These are phyloP conservation scores for Chenopodium formosanum DNA, from an alignment of 148 eudicot genomes.

Conservation along the genomic window DNA sequence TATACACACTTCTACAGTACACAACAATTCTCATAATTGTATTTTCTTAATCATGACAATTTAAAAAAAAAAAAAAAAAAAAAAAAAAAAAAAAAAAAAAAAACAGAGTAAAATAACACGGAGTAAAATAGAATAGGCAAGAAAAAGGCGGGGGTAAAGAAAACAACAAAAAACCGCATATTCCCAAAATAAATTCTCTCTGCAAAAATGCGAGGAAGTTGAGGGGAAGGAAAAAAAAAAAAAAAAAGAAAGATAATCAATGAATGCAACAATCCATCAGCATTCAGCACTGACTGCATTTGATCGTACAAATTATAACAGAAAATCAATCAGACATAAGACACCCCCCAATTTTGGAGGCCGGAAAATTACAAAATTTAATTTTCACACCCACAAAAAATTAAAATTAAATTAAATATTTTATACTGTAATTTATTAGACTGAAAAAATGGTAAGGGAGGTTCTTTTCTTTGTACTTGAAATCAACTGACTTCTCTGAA, in stretches of 20 bases:
- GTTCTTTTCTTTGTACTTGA: neutral
- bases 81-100: too few species aligned
- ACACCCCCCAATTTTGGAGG: slow-evolving; percentile 8
- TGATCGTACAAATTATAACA: neutral
- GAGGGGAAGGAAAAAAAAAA: neutral
- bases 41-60: too few species aligned
- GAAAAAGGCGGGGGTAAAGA: slow-evolving; percentile 7
- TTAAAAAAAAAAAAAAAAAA: too few species aligned
- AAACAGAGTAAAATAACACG: too few species aligned
- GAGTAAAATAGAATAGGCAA: neutral
- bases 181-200: slow-evolving; percentile 30
- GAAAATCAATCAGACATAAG: neutral
- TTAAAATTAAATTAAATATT: neutral
- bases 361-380: neutral
- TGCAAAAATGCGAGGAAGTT: neutral
- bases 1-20: too few species aligned
- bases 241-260: slow-evolving; percentile 5
- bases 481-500: slow-evolving; percentile 9
- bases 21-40: too few species aligned
- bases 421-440: neutral
- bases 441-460: neutral
- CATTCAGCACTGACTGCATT: too few species aligned
- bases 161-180: slow-evolving; percentile 28
- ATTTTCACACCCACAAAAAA: neutral
- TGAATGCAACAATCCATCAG: slow-evolving; percentile 9